phyloP scores from a whole-genome alignment of 2,329 filamentous ascomycete species.

The Lanzia echinophila region DNA sequence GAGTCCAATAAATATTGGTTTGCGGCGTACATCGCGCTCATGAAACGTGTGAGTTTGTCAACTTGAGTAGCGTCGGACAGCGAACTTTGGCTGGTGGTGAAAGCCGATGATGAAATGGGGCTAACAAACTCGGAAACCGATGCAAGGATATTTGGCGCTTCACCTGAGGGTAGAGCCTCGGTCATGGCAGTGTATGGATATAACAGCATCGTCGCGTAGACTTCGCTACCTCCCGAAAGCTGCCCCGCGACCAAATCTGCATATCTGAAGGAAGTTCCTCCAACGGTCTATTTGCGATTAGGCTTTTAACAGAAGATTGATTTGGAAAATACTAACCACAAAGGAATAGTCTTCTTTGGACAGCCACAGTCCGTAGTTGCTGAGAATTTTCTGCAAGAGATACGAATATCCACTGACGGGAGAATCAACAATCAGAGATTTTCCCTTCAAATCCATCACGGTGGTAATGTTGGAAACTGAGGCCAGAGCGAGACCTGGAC shows the following conservation, averaged over 20 bases:
- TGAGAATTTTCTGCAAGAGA: conserved; percentile 19
- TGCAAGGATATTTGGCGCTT: neutral
- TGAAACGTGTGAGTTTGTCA: conserved; percentile 20
- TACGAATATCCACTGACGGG: conserved; percentile 28
- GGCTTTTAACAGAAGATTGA: neutral
- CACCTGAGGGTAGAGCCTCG: conserved; percentile 7
- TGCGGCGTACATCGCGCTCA: conserved; percentile 27
- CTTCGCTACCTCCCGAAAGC: conserved; percentile 24
- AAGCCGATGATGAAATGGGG: conserved; percentile 19
- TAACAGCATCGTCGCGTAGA: conserved; percentile 29
- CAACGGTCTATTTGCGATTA: conserved; percentile 19
- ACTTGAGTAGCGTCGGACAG: conserved; percentile 10
- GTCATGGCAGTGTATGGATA: conserved; percentile 28
- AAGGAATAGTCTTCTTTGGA: neutral
- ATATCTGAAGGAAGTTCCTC: conserved; percentile 25
- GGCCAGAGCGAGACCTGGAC: conserved; percentile 29
- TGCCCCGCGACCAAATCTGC: conserved; percentile 22
- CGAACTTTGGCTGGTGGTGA: conserved; percentile 20
- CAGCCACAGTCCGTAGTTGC: conserved; percentile 16
- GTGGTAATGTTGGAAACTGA: conserved; percentile 24
- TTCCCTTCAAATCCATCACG: conserved; percentile 23
- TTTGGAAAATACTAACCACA: neutral
- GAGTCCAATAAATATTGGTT: conserved; percentile 23
- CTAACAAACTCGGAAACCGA: conserved; percentile 6
- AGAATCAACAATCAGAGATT: conserved; percentile 28